phyloP scores from a whole-genome alignment of 768 basidiomycete species.

The Tubosaeta sp. region DNA sequence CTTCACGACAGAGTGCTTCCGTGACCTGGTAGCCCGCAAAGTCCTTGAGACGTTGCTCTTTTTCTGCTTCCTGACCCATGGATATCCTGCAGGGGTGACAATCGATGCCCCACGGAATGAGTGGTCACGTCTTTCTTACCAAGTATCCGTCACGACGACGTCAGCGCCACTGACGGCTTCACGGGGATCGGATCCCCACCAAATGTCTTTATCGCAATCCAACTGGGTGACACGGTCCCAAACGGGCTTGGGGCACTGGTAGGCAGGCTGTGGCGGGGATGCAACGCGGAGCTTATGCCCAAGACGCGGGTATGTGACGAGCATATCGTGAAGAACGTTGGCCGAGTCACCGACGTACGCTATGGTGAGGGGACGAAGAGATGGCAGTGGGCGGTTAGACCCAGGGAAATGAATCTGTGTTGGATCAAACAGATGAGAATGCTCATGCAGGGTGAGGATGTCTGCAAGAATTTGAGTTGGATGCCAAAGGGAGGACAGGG shows the following conservation, averaged over 20 bases:
- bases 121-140: constrained; percentile 43
- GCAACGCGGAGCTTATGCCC: constrained; percentile 87
- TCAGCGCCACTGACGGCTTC: constrained; percentile 90
- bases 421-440: constrained; percentile 50
- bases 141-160: constrained; percentile 96
- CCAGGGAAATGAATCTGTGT: constrained; percentile 11
- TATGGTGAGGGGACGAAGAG: constrained; percentile 76
- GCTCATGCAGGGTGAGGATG: constrained; percentile 83
- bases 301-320: constrained; percentile 88
- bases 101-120: neutral
- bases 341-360: constrained; percentile 94
- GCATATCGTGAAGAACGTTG: constrained; percentile 96
- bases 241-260: constrained; percentile 67
- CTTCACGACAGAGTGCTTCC: constrained; percentile 73
- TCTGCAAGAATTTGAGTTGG: constrained; percentile 96
- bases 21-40: constrained; percentile 95
- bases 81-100: constrained; percentile 68
- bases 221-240: constrained; percentile 79
- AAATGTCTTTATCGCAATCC: constrained; percentile 66
- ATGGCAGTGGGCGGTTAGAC: constrained; percentile 36
- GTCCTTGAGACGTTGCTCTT: constrained; percentile 76
- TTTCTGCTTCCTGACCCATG: constrained; percentile 98
- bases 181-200: constrained; percentile 72
- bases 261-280: constrained; percentile 56
- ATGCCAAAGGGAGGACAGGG: constrained; percentile 93